phyloP scores from a whole-genome alignment of 1,284 basidiomycete genomes.

The Termitomyces sp. region DNA sequence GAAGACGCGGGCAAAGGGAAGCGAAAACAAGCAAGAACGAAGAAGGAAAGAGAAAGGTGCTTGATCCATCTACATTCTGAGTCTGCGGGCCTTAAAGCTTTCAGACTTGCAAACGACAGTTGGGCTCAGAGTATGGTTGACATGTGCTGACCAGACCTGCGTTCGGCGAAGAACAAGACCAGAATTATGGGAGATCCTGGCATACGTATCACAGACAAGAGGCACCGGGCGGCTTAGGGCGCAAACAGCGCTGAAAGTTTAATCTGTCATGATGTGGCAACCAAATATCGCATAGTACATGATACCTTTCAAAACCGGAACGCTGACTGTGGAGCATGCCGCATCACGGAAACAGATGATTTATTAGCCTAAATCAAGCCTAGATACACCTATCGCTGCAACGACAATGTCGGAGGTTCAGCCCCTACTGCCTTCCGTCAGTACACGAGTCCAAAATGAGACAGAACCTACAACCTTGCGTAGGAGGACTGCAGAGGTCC shows the following conservation, averaged over 20 bases:
- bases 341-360: background rate
- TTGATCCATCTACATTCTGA: background rate
- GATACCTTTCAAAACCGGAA: background rate
- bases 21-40: conserved; percentile 14
- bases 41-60: conserved; percentile 10
- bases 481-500: conserved; percentile 36
- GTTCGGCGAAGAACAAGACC: background rate
- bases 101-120: conserved; percentile 1
- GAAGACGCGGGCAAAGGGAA: conserved; percentile 15
- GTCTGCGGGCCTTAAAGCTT: background rate
- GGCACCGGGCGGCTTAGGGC: background rate
- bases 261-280: too few relatives aligned
- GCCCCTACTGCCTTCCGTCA: conserved; percentile 40
- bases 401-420: conserved; percentile 43
- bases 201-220: background rate
- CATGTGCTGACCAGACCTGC: background rate
- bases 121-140: background rate
- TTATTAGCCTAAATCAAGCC: background rate
- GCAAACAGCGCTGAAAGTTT: background rate
- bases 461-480: conserved; percentile 18
- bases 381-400: background rate
- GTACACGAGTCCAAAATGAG: background rate
- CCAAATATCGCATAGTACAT: background rate
- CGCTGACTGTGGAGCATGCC: background rate
- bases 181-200: background rate